A percentile compares a stretch with the other conserved stretches of the same genome.
Conservation (phyloP, 768 basidiomycete species). For the Holtermanniella nyarrowii region DNA sequence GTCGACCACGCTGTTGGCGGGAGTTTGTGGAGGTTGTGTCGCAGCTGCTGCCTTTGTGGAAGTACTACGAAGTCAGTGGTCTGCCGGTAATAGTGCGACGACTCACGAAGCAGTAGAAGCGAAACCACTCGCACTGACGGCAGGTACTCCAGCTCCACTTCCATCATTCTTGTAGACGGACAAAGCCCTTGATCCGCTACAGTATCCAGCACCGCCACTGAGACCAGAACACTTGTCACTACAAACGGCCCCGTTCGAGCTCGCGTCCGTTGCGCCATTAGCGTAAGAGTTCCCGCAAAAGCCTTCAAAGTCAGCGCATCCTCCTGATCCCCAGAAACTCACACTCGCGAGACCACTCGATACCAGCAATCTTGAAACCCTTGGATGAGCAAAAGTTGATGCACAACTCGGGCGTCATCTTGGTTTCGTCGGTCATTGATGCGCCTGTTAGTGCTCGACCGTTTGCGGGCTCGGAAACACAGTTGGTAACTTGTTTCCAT, state of each 20-base stretch:
- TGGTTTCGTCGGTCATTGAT: not conserved
- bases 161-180: constrained; percentile 14
- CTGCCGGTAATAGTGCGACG: not conserved
- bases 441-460: constrained; percentile 5
- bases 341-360: constrained; percentile 7
- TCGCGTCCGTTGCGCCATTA: not conserved
- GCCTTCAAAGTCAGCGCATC: constrained; percentile 4
- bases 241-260: constrained; percentile 4
- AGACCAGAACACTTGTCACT: constrained; percentile 6
- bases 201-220: constrained; percentile 9
- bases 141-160: not conserved
- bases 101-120: not conserved
- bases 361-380: constrained; percentile 13
- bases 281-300: constrained; percentile 8
- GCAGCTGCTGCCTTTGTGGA: not conserved
- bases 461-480: constrained; percentile 4
- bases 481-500: constrained; percentile 4
- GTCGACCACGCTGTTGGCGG: not conserved
- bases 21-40: not conserved
- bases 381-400: constrained; percentile 9
- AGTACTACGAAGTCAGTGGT: not conserved
- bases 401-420: constrained; percentile 18
- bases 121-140: not conserved
- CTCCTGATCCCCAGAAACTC: not conserved
- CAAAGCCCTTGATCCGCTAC: constrained; percentile 12